These are phyloP conservation scores for Trametes meyenii DNA, from an alignment of 768 basidiomycete species.

Conservation along the genomic window DNA sequence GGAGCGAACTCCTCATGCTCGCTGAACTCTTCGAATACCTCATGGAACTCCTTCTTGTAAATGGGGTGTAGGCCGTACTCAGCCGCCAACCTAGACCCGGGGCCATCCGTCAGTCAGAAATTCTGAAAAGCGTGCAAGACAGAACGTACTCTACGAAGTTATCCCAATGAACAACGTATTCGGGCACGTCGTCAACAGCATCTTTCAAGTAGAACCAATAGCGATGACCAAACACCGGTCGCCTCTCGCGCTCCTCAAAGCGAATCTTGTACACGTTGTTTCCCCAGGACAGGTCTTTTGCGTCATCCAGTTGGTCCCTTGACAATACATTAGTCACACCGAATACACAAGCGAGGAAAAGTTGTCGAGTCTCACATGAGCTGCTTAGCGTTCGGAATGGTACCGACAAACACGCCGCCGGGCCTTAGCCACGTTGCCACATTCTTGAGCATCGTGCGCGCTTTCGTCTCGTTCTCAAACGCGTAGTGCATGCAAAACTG, in stretches of 20 bases:
- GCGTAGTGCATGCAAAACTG: constrained; percentile 99
- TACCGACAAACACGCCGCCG: constrained; percentile 96
- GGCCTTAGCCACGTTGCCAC: constrained; percentile 76
- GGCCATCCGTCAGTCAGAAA: not conserved
- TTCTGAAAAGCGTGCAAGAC: constrained; percentile 19
- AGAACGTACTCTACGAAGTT: constrained; percentile 77
- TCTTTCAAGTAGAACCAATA: constrained; percentile 94
- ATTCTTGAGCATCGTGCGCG: constrained; percentile 90
- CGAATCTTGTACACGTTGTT: constrained; percentile 89
- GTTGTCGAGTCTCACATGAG: constrained; percentile 66
- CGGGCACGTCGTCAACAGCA: constrained; percentile 96
- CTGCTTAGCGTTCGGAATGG: constrained; percentile 86
- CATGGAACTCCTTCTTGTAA: constrained; percentile 90
- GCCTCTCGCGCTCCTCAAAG: constrained; percentile 71
- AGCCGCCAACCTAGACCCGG: constrained; percentile 67
- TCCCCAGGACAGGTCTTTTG: constrained; percentile 78
- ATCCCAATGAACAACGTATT: constrained; percentile 96
- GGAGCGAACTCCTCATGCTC: constrained; percentile 78
- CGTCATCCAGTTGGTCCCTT: constrained; percentile 74
- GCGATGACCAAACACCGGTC: constrained; percentile 81
- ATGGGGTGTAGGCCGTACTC: constrained; percentile 75
- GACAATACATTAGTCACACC: not conserved
- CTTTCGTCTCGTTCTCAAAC: constrained; percentile 88
- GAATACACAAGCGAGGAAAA: not conserved
- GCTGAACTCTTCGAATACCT: constrained; percentile 82